Conservation (phyloP, 345 rosid genomes). For the Sonneratia caseolaris region DNA sequence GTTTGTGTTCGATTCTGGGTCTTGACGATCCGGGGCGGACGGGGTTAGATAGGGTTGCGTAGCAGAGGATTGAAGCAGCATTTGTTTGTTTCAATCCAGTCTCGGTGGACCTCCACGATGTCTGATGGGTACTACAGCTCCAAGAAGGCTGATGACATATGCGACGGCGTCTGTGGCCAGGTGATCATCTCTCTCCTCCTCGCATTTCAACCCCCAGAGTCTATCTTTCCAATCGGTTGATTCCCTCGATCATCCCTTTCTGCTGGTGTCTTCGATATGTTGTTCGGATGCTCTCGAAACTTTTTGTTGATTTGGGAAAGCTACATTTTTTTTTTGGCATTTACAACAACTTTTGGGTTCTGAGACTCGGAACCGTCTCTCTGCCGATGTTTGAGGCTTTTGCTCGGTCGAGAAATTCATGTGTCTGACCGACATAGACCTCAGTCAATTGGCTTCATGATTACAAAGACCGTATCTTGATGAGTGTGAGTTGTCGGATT, state of each 20-base stretch:
- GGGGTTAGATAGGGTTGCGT: neutral
- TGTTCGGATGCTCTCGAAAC: neutral
- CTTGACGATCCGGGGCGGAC: constrained; percentile 2
- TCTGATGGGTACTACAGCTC: constrained; percentile 60
- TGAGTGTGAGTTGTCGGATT: no score
- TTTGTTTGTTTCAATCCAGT: neutral
- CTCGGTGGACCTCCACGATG: constrained; percentile 30
- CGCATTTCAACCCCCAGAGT: neutral
- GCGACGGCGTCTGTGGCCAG: constrained; percentile 75
- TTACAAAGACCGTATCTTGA: neutral
- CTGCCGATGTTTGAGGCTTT: neutral
- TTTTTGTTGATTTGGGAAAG: neutral
- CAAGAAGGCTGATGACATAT: constrained; percentile 82
- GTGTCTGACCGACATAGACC: neutral
- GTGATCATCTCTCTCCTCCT: constrained; percentile 17
- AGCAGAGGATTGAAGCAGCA: constrained; percentile 5
- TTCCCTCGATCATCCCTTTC: neutral
- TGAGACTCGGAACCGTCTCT: neutral
- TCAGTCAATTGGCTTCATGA: neutral
- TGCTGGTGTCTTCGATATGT: neutral
- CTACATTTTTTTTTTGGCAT: neutral
- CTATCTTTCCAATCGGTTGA: neutral
- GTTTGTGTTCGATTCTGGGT: constrained; percentile 18
- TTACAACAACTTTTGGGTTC: neutral
- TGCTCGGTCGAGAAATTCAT: neutral